Conservation (phyloP, 805 yeast species). For the Saccharomyces paradoxus region DNA sequence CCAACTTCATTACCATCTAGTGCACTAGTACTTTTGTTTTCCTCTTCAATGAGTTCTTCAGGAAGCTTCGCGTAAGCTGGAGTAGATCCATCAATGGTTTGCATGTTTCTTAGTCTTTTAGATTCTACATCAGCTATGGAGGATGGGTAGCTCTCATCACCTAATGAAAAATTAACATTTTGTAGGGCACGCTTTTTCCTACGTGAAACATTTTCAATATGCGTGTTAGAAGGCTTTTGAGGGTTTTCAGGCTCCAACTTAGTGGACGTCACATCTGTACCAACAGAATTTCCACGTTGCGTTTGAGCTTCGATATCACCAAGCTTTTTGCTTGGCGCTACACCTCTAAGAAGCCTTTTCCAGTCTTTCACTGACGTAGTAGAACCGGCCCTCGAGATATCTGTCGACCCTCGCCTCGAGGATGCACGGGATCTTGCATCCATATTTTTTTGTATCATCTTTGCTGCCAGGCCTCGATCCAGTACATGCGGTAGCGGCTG, state of each 20-base stretch:
- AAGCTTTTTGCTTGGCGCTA: conserved; percentile 7
- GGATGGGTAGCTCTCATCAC: conserved; percentile 9
- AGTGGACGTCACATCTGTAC: conserved; percentile 1
- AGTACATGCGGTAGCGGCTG: conserved; percentile 16
- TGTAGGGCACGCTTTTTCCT: background rate
- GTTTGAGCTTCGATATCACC: conserved; percentile 12
- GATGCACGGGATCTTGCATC: conserved; percentile 12
- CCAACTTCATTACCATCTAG: conserved; percentile 3
- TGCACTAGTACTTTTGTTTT: background rate
- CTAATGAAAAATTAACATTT: conserved; percentile 9
- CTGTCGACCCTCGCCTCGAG: conserved; percentile 8
- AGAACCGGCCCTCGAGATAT: conserved; percentile 11
- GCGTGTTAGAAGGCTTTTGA: background rate
- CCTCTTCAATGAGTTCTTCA: conserved; percentile 2
- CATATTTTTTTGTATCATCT: conserved; percentile 8
- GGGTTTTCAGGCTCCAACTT: background rate
- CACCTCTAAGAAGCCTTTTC: conserved; percentile 9
- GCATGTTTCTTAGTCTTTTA: background rate
- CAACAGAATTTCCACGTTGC: background rate
- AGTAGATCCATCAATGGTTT: background rate
- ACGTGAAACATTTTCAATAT: background rate
- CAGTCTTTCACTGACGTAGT: conserved; percentile 12
- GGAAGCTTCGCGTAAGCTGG: background rate
- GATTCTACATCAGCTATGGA: conserved; percentile 6
- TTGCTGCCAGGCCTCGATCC: conserved; percentile 9